Conservation (phyloP, 139 green algal genomes). For the Medakamo hakoo region DNA sequence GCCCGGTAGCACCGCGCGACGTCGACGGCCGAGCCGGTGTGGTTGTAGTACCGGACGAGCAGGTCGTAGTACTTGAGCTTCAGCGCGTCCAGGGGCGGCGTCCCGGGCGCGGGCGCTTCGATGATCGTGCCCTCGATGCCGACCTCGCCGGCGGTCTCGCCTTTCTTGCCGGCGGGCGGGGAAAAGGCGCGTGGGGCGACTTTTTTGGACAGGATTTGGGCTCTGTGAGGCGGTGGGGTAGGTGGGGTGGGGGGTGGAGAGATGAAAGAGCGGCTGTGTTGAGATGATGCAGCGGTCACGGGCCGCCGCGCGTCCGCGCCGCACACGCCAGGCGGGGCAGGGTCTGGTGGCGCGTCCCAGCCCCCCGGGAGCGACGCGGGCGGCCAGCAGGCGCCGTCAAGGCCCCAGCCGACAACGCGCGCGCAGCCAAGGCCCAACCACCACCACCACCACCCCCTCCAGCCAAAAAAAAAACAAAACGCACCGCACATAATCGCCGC, state of each 20-base stretch:
- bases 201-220: constrained; percentile 87
- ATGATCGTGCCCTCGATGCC: constrained; percentile 83
- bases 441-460: not conserved
- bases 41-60: constrained; percentile 74
- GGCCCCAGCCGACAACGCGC: no score
- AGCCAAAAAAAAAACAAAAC: no score
- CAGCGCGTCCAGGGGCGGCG: constrained; percentile 68
- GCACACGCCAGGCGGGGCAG: no score
- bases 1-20: constrained; percentile 63
- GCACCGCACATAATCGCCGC: constrained; percentile 67
- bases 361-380: no score
- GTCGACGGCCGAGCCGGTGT: constrained; percentile 85
- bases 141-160: constrained; percentile 60
- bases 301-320: no score
- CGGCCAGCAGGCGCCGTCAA: not conserved
- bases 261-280: not conserved
- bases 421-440: no score
- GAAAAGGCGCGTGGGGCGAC: constrained; percentile 76
- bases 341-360: no score
- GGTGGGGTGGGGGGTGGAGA: not conserved
- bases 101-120: constrained; percentile 62
- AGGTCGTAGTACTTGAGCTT: constrained; percentile 89
- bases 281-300: not conserved
- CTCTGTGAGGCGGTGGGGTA: constrained; percentile 9
- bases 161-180: constrained; percentile 36